Conservation (phyloP, 768 basidiomycete genomes). For the Mycena floridula region DNA sequence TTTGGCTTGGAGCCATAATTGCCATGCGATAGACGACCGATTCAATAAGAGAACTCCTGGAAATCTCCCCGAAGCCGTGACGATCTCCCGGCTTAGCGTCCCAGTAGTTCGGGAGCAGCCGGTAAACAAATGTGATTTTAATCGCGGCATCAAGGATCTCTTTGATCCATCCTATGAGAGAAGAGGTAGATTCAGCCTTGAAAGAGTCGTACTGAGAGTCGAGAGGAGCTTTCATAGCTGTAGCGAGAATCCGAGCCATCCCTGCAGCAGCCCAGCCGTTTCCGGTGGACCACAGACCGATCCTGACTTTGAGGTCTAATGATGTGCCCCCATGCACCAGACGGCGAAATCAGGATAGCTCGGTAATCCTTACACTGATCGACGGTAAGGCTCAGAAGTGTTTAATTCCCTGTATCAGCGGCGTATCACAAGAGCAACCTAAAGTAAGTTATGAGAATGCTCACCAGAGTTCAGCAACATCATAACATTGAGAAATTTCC, state of each 20-base stretch:
- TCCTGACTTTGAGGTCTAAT: conserved; percentile 14
- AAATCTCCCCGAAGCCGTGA: conserved; percentile 36
- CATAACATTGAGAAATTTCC: conserved; percentile 38
- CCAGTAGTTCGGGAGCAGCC: conserved; percentile 37
- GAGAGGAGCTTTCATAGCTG: conserved; percentile 33
- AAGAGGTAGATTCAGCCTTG: conserved; percentile 17
- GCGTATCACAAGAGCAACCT: too few relatives aligned
- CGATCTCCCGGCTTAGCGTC: conserved; percentile 17
- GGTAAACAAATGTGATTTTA: conserved; percentile 20
- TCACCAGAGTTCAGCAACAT: conserved; percentile 35
- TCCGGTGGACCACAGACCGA: conserved; percentile 16
- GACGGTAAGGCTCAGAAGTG: conserved; percentile 37
- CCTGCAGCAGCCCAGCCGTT: conserved; percentile 18
- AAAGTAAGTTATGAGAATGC: too few relatives aligned
- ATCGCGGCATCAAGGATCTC: conserved; percentile 41
- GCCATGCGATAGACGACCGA: conserved; percentile 30
- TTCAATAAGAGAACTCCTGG: conserved; percentile 35
- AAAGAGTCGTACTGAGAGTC: conserved; percentile 14
- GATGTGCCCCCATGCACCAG: conserved; percentile 33
- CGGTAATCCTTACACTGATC: conserved; percentile 40
- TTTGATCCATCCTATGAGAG: conserved; percentile 31
- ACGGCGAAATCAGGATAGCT: conserved; percentile 6
- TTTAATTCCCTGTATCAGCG: conserved; percentile 26
- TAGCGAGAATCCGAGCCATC: conserved; percentile 27
- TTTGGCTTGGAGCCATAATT: conserved; percentile 12